phyloP scores from a whole-genome alignment of 2,329 filamentous ascomycete genomes.

The Colletotrichum sp. region DNA sequence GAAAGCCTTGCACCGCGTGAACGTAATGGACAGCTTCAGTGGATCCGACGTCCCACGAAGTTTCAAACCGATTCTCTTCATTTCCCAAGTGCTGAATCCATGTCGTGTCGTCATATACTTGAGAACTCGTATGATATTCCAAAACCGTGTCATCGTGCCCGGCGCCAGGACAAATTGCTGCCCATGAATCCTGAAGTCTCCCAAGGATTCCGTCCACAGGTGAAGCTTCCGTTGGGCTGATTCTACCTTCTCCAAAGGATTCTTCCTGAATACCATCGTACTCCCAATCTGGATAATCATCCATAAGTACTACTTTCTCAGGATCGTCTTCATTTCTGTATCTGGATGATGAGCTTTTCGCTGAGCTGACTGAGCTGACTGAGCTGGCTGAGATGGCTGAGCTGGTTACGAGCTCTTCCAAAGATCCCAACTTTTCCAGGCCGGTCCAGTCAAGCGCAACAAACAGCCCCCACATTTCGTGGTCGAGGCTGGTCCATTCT shows the following conservation, averaged over 20 bases:
- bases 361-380: too few relatives aligned
- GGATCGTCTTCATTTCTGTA: rapidly evolving
- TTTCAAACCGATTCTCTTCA: rapidly evolving
- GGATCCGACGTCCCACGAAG: rapidly evolving
- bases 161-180: too few relatives aligned
- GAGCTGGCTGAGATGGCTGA: too few relatives aligned
- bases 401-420: too few relatives aligned
- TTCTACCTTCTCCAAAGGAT: too few relatives aligned
- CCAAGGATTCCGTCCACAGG: too few relatives aligned
- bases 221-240: too few relatives aligned
- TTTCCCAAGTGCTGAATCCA: neutral
- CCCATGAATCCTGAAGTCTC: neutral
- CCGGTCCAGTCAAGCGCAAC: rapidly evolving
- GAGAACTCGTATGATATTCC: rapidly evolving
- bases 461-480: rapidly evolving
- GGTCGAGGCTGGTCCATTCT: rapidly evolving
- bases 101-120: rapidly evolving
- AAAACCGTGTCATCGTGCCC: too few relatives aligned
- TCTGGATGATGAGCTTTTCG: too few relatives aligned
- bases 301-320: rapidly evolving
- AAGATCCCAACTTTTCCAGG: too few relatives aligned
- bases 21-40: neutral
- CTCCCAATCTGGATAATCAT: too few relatives aligned
- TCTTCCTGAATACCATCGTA: too few relatives aligned
- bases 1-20: rapidly evolving